Evolutionary conservation across 2,329 filamentous ascomycete genomes (phyloP), one percentile per base, ranked within the genome.

Genomic region (Rachicladosporium sp.): DNA sequence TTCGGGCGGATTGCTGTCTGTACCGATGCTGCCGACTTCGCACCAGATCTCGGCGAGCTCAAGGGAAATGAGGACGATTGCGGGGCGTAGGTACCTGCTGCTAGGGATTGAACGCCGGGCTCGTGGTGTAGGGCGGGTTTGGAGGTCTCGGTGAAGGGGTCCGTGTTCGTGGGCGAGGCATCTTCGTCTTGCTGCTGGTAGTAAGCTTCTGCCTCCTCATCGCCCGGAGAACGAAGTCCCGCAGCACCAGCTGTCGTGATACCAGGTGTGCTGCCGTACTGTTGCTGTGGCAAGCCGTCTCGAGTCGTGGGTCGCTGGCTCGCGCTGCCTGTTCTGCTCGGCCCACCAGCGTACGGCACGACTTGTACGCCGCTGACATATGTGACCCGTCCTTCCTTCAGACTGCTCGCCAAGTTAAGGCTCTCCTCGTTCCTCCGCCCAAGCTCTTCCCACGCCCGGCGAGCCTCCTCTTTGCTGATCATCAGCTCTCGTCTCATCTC

Each of bases 371-470:
- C 89, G 36, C 88, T 87, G 6, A 98, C 83, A 36, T 93, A 70
- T 1, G 87, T 95, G 10, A 89, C 84, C 44, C 87, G 78, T 5
- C 91, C 91, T 46, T 83, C 82, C 52, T 91, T 80, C 15, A 98
- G 68, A n/a, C 85, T 87, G 21, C 77, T 71, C 2, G 84, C 91
- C 34, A 85, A 76, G 47, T 95, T 88, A 4, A 89, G 78, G 61
- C 95, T 89, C 61, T 93, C 85, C 56, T 95, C 86, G 61, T 96
- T 91, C 37, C 87, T 78, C 37, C 89, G 76, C 15, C 91, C 91
- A 1, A 98, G 75, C 61, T 96, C 91, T 64, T 98, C 91, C 91
- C 91, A 98, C 1, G 91, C 91, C 42, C 91, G 77, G 29, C 89
- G 78, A 6, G 91, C 89, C 62, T 98, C 91, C 51, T 95, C 89